Base-by-base conservation (phyloP, 306 rosid species). In the Prunus kanzakura region DNA sequence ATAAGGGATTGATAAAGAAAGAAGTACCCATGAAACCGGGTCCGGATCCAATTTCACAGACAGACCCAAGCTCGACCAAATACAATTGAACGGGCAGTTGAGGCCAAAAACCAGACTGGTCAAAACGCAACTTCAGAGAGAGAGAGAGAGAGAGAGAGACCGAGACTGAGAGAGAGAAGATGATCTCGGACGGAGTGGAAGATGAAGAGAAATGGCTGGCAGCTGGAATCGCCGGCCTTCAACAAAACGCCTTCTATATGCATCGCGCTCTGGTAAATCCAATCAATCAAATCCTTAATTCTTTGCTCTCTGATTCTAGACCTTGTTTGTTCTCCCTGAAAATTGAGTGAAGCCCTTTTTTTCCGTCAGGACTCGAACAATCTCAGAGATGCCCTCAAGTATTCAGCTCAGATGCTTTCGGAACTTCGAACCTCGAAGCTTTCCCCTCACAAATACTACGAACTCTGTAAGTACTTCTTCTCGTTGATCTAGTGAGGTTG, bases 351-450 rank as follows among this genome's bases (percentile, higher is more conserved):
- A 63, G 19, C 22, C 19, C n/a, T 29, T 22, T 68, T 22, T 86
- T 80, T 46, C 51, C 60, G 58, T 47, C 77, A 95, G 99, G 99
- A 95, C 71, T 92, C 99, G 19, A 95, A 95, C 64, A 95, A 95
- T 88, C 93, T 95, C 49, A 89, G 93, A 58, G 99, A 95, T 61
- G 99, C 99, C 43, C 81, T 95, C 84, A 95, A 92, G 79, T 95
- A 89, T 74, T 95, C 99, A 6, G 97, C 99, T 80, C 99, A 92
- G 92, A 92, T 94, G 98, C 96, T 94, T 13, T 94, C 98, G 71
- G 99, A 95, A 87, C 93, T 95, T 52, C 88, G 99, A 58, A 90
- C 97, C 79, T 92, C 98, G 29, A 94, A 92, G 92, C 98, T 94
- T 67, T 90, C 98, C 46, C 98, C 98, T 84, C 98, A 94, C 69